Evolutionary conservation across 164 flowering plant species (phyloP).

Genomic region (Dillenia turbinata): DNA sequence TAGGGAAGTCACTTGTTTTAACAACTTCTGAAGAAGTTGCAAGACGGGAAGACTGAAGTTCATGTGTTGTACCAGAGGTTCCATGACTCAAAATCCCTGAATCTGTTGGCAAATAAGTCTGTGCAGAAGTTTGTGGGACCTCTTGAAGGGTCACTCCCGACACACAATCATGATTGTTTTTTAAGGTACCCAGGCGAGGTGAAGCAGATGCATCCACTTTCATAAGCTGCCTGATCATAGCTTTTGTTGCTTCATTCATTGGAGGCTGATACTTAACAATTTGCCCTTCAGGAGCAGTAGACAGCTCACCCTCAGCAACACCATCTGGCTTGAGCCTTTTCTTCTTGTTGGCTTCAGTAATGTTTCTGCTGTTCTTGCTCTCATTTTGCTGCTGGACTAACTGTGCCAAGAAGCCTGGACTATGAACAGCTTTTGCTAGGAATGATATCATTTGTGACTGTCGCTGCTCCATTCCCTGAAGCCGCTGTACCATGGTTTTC

Average conservation of each 20-base stretch:
- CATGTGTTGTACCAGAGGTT: slow-evolving; percentile 32
- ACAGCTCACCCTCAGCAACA: slow-evolving; percentile 23
- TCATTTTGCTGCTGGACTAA: slow-evolving; percentile 87
- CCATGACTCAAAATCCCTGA: slow-evolving; percentile 21
- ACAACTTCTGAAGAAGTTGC: slow-evolving; percentile 26
- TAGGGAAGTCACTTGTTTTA: slow-evolving; percentile 24
- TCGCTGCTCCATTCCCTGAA: slow-evolving; percentile 96
- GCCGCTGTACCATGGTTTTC: slow-evolving; percentile 78
- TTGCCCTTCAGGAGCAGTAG: slow-evolving; percentile 57
- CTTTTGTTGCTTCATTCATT: slow-evolving; percentile 72
- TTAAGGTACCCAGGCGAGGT: slow-evolving; percentile 38
- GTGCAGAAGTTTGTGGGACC: slow-evolving; percentile 34
- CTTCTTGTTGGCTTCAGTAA: slow-evolving; percentile 70
- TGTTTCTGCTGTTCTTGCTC: slow-evolving; percentile 55
- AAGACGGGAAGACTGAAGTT: slow-evolving; percentile 31
- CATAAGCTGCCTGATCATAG: slow-evolving; percentile 68
- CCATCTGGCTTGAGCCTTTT: slow-evolving; percentile 76
- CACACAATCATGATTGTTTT: slow-evolving; percentile 22
- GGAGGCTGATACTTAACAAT: slow-evolving; percentile 79
- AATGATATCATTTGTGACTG: slow-evolving; percentile 99
- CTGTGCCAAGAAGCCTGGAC: slow-evolving; percentile 87
- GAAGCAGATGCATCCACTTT: slow-evolving; percentile 44
- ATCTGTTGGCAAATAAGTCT: slow-evolving; percentile 15
- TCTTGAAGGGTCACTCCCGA: slow-evolving; percentile 55
- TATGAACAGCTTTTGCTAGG: slow-evolving; percentile 89